These are phyloP conservation scores for Candida argentea DNA, from an alignment of 805 yeast genomes.

Conservation along the genomic window DNA sequence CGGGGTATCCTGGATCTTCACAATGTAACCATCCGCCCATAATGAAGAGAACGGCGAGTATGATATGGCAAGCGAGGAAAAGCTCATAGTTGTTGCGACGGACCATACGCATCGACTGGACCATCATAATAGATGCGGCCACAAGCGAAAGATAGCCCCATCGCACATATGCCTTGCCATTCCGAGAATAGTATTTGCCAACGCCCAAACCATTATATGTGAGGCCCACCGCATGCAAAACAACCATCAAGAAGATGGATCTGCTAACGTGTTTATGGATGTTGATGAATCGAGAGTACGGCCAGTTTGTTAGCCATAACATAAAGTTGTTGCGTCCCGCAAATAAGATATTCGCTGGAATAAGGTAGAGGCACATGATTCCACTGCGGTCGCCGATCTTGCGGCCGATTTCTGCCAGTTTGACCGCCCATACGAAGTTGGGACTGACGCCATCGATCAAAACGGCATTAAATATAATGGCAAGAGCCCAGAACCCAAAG, in stretches of 20 bases:
- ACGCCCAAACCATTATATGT: conserved; percentile 23
- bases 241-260: conserved; percentile 34
- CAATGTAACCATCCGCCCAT: conserved; percentile 49
- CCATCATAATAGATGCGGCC: conserved; percentile 30
- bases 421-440: conserved; percentile 16
- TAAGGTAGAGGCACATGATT: conserved; percentile 36
- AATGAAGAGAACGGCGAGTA: conserved; percentile 33
- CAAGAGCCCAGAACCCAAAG: conserved; percentile 25
- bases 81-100: conserved; percentile 49
- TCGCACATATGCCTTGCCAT: conserved; percentile 16
- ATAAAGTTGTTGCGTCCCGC: conserved; percentile 35
- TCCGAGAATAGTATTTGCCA: conserved; percentile 23
- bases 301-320: conserved; percentile 16
- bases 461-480: conserved; percentile 17
- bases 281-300: conserved; percentile 45
- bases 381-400: conserved; percentile 48
- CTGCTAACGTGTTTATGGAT: conserved; percentile 64
- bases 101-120: conserved; percentile 41
- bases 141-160: conserved; percentile 25
- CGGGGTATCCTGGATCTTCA: conserved; percentile 13
- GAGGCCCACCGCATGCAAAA: conserved; percentile 38
- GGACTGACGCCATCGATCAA: conserved; percentile 15
- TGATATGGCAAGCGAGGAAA: conserved; percentile 23
- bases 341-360: conserved; percentile 53
- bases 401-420: conserved; percentile 23